Conservation (phyloP, 805 yeast genomes). For the Priceomyces carsonii region DNA sequence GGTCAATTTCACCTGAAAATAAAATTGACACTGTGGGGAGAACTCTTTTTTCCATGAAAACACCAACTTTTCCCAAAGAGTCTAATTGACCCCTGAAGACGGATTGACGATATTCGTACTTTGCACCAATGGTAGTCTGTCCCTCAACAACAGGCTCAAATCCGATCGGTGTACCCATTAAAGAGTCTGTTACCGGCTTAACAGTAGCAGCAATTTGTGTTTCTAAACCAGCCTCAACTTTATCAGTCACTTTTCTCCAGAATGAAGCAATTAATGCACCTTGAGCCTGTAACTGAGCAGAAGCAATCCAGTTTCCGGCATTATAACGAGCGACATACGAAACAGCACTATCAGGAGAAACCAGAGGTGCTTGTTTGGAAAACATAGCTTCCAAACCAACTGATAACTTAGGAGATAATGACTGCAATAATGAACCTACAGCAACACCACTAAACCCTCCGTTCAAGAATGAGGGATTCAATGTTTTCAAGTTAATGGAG, state of each 20-base stretch:
- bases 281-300: slow-evolving; percentile 91
- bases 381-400: slow-evolving; percentile 92
- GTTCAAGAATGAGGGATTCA: slow-evolving; percentile 80
- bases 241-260: slow-evolving; percentile 92
- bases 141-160: slow-evolving; percentile 87
- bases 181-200: slow-evolving; percentile 70
- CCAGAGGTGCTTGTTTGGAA: slow-evolving; percentile 67
- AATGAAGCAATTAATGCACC: slow-evolving; percentile 87
- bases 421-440: slow-evolving; percentile 87
- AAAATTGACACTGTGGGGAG: slow-evolving; percentile 87
- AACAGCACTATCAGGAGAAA: slow-evolving; percentile 85
- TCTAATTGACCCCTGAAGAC: slow-evolving; percentile 94
- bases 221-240: slow-evolving; percentile 94
- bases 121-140: slow-evolving; percentile 91
- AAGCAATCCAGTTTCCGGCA: slow-evolving; percentile 86
- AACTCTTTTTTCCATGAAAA: slow-evolving; percentile 89
- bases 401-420: slow-evolving; percentile 78
- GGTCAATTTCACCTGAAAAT: slow-evolving; percentile 93
- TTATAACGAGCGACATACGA: slow-evolving; percentile 89
- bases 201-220: slow-evolving; percentile 77
- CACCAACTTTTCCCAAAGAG: slow-evolving; percentile 85
- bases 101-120: slow-evolving; percentile 96
- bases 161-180: slow-evolving; percentile 78
- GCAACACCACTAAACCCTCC: slow-evolving; percentile 83
- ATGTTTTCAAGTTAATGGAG: slow-evolving; percentile 83